Evolutionary conservation across 345 rosid species (phyloP).

Genomic region (Garcia nutans): DNA sequence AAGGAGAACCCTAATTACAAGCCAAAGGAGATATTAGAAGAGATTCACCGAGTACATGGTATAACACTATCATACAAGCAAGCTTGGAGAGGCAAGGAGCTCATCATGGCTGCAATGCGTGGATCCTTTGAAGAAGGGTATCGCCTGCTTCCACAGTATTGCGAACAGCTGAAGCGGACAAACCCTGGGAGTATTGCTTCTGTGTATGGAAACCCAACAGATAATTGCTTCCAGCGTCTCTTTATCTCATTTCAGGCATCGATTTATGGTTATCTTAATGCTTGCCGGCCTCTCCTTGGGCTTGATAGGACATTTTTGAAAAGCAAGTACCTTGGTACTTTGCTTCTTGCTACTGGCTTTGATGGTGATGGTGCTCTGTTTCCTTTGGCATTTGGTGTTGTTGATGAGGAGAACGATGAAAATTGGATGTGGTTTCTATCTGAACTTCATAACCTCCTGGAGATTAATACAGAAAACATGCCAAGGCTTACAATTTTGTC

Average conservation of each 20-base stretch:
- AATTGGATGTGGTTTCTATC: conserved; percentile 99
- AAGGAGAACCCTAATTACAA: conserved; percentile 90
- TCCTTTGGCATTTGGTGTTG: conserved; percentile 93
- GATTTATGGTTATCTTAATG: conserved; percentile 89
- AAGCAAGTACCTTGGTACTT: conserved; percentile 89
- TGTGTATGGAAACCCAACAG: conserved; percentile 72
- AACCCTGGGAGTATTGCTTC: conserved; percentile 91
- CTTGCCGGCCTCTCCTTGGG: conserved; percentile 92
- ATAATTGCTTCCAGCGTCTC: conserved; percentile 88
- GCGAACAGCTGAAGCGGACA: conserved; percentile 85
- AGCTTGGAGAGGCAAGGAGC: conserved; percentile 99
- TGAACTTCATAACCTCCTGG: conserved; percentile 89
- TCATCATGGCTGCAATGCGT: conserved; percentile 97
- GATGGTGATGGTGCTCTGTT: conserved; percentile 95
- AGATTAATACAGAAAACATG: conserved; percentile 94
- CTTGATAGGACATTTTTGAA: conserved; percentile 81
- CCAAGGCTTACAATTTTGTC: conserved; percentile 93
- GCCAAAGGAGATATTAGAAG: conserved; percentile 97
- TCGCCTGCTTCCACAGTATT: conserved; percentile 87
- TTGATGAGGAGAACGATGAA: conserved; percentile 94
- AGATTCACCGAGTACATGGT: conserved; percentile 93
- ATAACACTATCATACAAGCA: conserved; percentile 94
- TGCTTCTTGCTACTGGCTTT: conserved; percentile 93
- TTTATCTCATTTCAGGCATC: conserved; percentile 98
- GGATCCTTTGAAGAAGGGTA: conserved; percentile 98